These are phyloP conservation scores for Plasmodium gaboni DNA, from an alignment of 169 alveolate genomes.

Conservation along the genomic window DNA sequence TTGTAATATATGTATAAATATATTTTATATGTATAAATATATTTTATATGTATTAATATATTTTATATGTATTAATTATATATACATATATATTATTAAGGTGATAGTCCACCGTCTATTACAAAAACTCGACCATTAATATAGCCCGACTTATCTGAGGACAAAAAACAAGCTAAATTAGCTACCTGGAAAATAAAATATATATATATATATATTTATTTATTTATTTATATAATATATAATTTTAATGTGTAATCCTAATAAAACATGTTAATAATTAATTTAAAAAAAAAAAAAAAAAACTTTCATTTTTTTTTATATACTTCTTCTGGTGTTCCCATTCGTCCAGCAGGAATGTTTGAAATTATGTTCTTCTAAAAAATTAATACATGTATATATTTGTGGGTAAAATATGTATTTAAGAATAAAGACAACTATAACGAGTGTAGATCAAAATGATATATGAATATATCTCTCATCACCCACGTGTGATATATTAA, in stretches of 20 bases:
- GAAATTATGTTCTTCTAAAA: slow-evolving; percentile 76
- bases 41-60: not conserved
- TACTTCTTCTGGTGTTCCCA: slow-evolving; percentile 83
- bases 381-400: not conserved
- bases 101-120: slow-evolving; percentile 79
- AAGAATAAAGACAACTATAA: too few relatives aligned
- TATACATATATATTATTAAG: slow-evolving; percentile 13
- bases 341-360: slow-evolving; percentile 79
- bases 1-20: not conserved
- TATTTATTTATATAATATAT: not conserved
- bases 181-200: slow-evolving; percentile 77
- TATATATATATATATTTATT: not conserved
- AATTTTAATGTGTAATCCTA: not conserved
- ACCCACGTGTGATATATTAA: too few relatives aligned
- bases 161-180: slow-evolving; percentile 79
- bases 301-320: not conserved
- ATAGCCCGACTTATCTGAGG: slow-evolving; percentile 81
- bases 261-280: too few relatives aligned
- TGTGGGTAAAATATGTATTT: too few relatives aligned
- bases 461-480: too few relatives aligned
- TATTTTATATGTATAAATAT: not conserved
- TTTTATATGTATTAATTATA: slow-evolving; percentile 4
- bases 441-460: too few relatives aligned
- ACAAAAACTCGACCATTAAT: slow-evolving; percentile 80
- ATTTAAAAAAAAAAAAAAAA: not conserved